These are phyloP conservation scores for Coemansia sp. DNA, from an alignment of 192 early-diverging fungal species.

Conservation along the genomic window DNA sequence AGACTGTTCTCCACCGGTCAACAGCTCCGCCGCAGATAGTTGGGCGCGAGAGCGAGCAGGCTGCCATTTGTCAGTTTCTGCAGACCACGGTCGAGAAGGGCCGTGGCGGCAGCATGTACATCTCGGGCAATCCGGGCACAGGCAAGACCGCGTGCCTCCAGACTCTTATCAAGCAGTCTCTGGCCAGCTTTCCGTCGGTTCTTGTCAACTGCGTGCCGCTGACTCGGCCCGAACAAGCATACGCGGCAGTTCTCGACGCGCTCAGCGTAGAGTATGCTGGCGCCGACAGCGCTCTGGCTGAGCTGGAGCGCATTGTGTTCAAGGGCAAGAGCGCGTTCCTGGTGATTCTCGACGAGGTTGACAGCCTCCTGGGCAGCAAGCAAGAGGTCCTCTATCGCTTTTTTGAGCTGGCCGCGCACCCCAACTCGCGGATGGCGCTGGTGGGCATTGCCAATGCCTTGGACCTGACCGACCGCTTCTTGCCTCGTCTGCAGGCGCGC, in stretches of 20 bases:
- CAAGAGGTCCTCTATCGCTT: constrained; percentile 85
- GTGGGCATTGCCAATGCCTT: constrained; percentile 95
- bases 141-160: constrained; percentile 87
- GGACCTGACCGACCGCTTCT: constrained; percentile 81
- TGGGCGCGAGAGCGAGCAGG: constrained; percentile 42
- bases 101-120: constrained; percentile 68
- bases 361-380: constrained; percentile 75
- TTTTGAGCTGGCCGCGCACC: constrained; percentile 63
- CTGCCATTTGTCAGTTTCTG: constrained; percentile 33
- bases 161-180: constrained; percentile 54
- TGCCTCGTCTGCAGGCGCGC: constrained; percentile 81
- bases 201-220: constrained; percentile 88
- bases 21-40: constrained; percentile 49
- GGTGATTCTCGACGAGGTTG: constrained; percentile 91
- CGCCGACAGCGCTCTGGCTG: constrained; percentile 50
- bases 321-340: constrained; percentile 52
- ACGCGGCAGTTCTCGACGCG: constrained; percentile 62
- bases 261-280: constrained; percentile 17
- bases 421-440: constrained; percentile 65
- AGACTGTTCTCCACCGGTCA: constrained; percentile 36
- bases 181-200: constrained; percentile 36
- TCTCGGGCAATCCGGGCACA: constrained; percentile 89
- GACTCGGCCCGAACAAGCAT: constrained; percentile 66
- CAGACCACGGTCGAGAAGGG: constrained; percentile 25
- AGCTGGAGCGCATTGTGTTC: constrained; percentile 56